Conservation (phyloP, 1,284 basidiomycete genomes). For the Schizophyllum amplum region DNA sequence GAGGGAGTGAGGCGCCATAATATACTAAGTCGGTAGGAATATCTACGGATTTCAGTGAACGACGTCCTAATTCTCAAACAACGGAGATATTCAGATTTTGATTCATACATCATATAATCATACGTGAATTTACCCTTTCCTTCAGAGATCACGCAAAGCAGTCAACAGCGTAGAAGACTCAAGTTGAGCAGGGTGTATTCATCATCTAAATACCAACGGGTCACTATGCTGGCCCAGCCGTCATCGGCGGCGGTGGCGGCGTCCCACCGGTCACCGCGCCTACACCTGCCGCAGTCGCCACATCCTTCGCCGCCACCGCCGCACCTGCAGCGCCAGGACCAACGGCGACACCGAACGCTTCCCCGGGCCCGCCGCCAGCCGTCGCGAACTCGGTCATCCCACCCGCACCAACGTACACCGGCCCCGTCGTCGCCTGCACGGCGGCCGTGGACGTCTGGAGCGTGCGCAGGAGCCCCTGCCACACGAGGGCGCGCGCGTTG, state of each 20-base stretch:
- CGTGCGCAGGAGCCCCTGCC: constrained; percentile 54
- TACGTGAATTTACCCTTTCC: neutral
- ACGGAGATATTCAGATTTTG: neutral
- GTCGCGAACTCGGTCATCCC: too few relatives aligned
- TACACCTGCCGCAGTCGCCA: neutral
- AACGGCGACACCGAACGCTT: too few relatives aligned
- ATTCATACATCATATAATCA: too few relatives aligned
- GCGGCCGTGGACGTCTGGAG: constrained; percentile 18
- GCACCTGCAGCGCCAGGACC: too few relatives aligned
- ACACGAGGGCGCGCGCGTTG: constrained; percentile 68
- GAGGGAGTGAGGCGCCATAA: too few relatives aligned
- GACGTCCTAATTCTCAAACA: too few relatives aligned
- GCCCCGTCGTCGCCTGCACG: neutral
- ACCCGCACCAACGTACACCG: neutral
- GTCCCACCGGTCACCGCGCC: too few relatives aligned
- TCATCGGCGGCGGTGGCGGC: neutral
- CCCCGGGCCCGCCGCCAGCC: too few relatives aligned
- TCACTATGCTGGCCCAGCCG: neutral
- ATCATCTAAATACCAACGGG: too few relatives aligned
- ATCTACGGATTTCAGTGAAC: too few relatives aligned
- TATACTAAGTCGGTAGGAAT: too few relatives aligned
- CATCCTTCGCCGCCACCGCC: too few relatives aligned
- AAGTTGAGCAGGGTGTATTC: neutral
- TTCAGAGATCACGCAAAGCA: neutral
- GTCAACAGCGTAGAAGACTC: neutral